A percentile compares a stretch with the other conserved stretches of the same genome.
Evolutionary conservation across 768 basidiomycete genomes (phyloP).

Genomic region (Boletus tylopilopsis): DNA sequence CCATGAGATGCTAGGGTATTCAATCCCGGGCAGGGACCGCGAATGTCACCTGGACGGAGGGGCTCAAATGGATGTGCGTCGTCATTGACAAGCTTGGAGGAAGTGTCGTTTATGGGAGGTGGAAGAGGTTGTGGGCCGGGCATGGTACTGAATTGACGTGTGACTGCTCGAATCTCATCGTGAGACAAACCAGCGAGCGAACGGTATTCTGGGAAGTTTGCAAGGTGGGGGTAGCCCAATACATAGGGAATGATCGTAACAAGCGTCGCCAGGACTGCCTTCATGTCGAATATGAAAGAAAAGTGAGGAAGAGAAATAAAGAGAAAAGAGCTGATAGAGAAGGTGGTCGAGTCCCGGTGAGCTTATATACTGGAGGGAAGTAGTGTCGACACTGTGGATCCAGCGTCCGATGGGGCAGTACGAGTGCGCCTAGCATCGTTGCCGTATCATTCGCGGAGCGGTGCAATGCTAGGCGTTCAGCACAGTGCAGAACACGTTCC

Average conservation of each 20-base stretch:
- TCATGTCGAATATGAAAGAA: too few relatives aligned
- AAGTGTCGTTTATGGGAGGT: slow-evolving; percentile 16
- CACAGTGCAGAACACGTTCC: too few relatives aligned
- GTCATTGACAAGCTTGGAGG: slow-evolving; percentile 12
- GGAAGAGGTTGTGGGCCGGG: slow-evolving; percentile 16
- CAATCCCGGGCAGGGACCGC: slow-evolving; percentile 21
- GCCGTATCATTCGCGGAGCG: too few relatives aligned
- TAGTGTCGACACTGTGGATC: too few relatives aligned
- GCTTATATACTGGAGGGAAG: too few relatives aligned
- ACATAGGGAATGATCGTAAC: neutral
- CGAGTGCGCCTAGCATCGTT: too few relatives aligned
- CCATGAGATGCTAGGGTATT: slow-evolving; percentile 23
- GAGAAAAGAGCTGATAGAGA: too few relatives aligned
- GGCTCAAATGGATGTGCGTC: slow-evolving; percentile 6
- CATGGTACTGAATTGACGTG: slow-evolving; percentile 3
- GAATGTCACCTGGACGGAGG: slow-evolving; percentile 13
- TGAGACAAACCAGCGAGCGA: slow-evolving; percentile 16
- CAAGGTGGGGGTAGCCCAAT: slow-evolving; percentile 7
- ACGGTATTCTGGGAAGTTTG: slow-evolving; percentile 13
- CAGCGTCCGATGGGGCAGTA: too few relatives aligned
- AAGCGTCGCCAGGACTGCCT: neutral
- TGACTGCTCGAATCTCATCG: slow-evolving; percentile 11
- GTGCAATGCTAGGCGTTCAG: too few relatives aligned
- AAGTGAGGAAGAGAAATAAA: too few relatives aligned
- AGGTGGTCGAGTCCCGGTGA: too few relatives aligned